Evolutionary conservation across 805 yeast species (phyloP).

Genomic region (Saturnispora dispora): DNA sequence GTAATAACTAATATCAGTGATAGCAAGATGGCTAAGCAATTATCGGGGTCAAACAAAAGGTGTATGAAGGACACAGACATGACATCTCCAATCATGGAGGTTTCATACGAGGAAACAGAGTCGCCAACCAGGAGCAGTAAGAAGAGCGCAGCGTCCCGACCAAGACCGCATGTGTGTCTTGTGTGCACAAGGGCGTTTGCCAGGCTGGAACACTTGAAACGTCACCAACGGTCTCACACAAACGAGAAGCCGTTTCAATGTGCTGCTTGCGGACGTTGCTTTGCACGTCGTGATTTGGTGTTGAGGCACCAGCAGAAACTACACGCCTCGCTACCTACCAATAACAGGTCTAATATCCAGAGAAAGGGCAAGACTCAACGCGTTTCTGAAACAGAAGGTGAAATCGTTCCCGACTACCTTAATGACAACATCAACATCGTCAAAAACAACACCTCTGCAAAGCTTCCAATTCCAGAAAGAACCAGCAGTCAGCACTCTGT

Average conservation of each 20-base stretch:
- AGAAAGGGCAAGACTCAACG: constrained; percentile 25
- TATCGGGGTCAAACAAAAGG: not conserved
- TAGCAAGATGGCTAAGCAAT: not conserved
- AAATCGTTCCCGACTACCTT: constrained; percentile 27
- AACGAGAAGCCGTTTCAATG: constrained; percentile 95
- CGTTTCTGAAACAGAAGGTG: constrained; percentile 23
- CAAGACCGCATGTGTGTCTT: constrained; percentile 84
- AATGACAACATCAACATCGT: constrained; percentile 46
- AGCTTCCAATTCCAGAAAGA: constrained; percentile 33
- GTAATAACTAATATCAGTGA: not conserved
- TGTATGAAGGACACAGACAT: not conserved
- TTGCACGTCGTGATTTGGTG: constrained; percentile 83
- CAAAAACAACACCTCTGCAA: constrained; percentile 42
- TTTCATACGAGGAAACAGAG: not conserved
- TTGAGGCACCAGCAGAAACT: constrained; percentile 92
- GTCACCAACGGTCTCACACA: constrained; percentile 92
- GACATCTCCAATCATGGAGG: not conserved
- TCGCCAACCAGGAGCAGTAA: not conserved
- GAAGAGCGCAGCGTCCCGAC: constrained; percentile 45
- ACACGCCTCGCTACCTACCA: constrained; percentile 48
- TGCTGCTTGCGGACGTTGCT: constrained; percentile 92
- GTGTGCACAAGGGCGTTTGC: constrained; percentile 96
- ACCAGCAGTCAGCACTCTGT: not conserved
- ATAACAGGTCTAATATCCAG: constrained; percentile 26
- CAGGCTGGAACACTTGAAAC: constrained; percentile 82